These are phyloP conservation scores for Kalmusia sp. DNA, from an alignment of 2,329 filamentous ascomycete species.

Conservation along the genomic window DNA sequence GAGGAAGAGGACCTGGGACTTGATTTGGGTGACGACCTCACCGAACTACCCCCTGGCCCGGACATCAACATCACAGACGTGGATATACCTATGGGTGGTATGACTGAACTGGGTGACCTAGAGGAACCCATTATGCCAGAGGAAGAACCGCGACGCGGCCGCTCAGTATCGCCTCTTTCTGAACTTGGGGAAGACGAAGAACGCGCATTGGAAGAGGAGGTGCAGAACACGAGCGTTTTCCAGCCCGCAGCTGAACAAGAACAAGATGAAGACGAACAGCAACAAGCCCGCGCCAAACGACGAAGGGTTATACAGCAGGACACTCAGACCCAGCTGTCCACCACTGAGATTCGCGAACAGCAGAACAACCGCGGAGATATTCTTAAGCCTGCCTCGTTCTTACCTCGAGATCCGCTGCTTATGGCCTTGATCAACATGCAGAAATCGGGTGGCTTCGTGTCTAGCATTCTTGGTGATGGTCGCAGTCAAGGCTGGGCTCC, in stretches of 20 bases:
- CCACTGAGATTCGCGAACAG: constrained; percentile 81
- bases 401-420: constrained; percentile 86
- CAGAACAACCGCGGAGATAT: constrained; percentile 88
- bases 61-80: constrained; percentile 39
- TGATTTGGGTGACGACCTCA: constrained; percentile 43
- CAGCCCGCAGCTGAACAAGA: constrained; percentile 54
- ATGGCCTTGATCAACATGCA: constrained; percentile 91
- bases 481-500: constrained; percentile 85
- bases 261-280: constrained; percentile 64
- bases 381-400: constrained; percentile 79
- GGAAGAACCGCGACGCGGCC: constrained; percentile 55
- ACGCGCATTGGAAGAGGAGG: constrained; percentile 71
- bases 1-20: constrained; percentile 60
- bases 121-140: constrained; percentile 46
- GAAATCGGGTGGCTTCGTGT: constrained; percentile 87
- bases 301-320: constrained; percentile 86
- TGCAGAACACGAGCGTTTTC: constrained; percentile 45
- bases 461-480: constrained; percentile 82
- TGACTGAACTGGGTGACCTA: constrained; percentile 55
- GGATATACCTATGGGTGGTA: constrained; percentile 54
- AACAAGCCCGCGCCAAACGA: constrained; percentile 75
- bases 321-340: constrained; percentile 77
- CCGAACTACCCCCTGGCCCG: constrained; percentile 30
- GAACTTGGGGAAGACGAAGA: constrained; percentile 59
- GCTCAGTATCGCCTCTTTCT: constrained; percentile 63